Evolutionary conservation across 345 rosid species (phyloP), one percentile per base, ranked within the genome.

Genomic region (Citrus reticulata): DNA sequence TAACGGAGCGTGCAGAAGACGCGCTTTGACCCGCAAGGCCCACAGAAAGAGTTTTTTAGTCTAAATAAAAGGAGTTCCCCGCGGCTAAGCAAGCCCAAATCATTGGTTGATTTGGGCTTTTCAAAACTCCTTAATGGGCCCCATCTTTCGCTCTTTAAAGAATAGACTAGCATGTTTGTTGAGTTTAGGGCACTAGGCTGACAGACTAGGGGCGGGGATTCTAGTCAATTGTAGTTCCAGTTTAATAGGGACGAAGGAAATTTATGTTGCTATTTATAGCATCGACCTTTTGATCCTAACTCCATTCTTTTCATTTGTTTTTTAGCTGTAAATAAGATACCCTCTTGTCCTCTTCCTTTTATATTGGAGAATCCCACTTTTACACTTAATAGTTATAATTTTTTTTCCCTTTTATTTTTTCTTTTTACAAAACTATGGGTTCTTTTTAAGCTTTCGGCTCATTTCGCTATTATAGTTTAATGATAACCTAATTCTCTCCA

Each of bases 391-490:
- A 19, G 27, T 10, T 62, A 11, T 42, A 30, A 30, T 42, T 1
- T 7, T 24, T 34, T 55, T 62, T 3, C 51, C 51, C 51, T 46
- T 46, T 13, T 11, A 3, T 46, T 13, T 13, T 72, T 16, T 37
- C 7, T 20, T 1, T 6, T 25, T 11, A 4, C 57, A 11, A 14
- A 7, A 62, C 35, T 79, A n/a, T 40, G 55, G 20, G 29, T 77
- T 37, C 40, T 63, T 74, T 84, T 69, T 79, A 81, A 75, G 54
- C 84, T 85, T 87, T 81, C 85, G 83, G 88, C 86, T 67, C 74
- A 37, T 58, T 27, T 66, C 70, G 5, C 42, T 59, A 72, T 76
- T 63, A 63, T 58, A 16, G 51, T 42, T 9, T 11, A 11, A 11
- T 3, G 1, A 46, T 46, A 13, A 13, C 17, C 4, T 46, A 46